A percentile compares a stretch with the other conserved stretches of the same genome.
These are phyloP conservation scores for Epichloe coenophiala DNA, from an alignment of 2,329 filamentous ascomycete genomes.

Conservation along the genomic window DNA sequence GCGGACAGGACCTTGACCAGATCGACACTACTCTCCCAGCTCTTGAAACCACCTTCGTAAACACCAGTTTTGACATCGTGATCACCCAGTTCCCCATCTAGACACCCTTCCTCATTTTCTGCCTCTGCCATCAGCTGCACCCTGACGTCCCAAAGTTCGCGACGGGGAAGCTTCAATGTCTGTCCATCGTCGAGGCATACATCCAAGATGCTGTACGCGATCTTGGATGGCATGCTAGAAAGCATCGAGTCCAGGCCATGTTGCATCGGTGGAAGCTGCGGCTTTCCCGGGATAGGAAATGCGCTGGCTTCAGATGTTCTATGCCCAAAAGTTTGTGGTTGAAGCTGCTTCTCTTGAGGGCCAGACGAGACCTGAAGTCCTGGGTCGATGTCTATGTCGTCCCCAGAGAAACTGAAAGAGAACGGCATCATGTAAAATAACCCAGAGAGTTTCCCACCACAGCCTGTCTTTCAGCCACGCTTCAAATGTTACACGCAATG, in stretches of 20 bases:
- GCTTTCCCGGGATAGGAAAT: conserved; percentile 49
- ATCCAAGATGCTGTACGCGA: conserved; percentile 51
- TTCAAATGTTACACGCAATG: neutral
- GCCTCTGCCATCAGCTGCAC: conserved; percentile 70
- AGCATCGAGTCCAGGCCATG: conserved; percentile 40
- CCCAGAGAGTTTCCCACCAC: too few species aligned
- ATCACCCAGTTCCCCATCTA: conserved; percentile 39
- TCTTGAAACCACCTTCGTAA: conserved; percentile 82
- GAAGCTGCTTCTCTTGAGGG: conserved; percentile 6
- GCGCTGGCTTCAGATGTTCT: conserved; percentile 26
- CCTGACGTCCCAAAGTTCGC: conserved; percentile 70
- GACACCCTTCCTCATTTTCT: conserved; percentile 26
- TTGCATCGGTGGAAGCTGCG: conserved; percentile 39
- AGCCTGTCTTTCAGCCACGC: neutral
- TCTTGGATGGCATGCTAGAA: conserved; percentile 54
- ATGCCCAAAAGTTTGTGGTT: conserved; percentile 9
- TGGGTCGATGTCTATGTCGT: conserved; percentile 42
- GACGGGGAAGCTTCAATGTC: conserved; percentile 47
- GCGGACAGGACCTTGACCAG: conserved; percentile 53
- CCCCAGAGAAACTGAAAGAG: conserved; percentile 48
- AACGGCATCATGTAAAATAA: conserved; percentile 29
- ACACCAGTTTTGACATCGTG: conserved; percentile 70
- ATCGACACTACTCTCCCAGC: conserved; percentile 77
- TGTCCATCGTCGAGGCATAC: conserved; percentile 44
- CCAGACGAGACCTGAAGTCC: conserved; percentile 2